Evolutionary conservation across 495 filamentous ascomycete genomes (phyloP).

Genomic region (Chaetomium cochliodes): DNA sequence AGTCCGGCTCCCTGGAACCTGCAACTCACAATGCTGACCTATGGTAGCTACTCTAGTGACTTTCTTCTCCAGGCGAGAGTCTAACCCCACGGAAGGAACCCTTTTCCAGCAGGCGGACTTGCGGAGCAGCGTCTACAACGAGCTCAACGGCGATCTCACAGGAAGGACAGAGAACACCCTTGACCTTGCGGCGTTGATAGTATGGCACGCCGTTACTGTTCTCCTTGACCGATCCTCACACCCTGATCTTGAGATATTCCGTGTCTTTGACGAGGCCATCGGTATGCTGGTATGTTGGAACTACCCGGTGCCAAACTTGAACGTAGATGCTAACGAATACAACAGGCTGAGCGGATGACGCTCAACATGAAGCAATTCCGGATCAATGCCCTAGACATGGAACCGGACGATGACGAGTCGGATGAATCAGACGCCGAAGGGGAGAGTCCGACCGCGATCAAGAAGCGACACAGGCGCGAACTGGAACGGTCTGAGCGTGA

Average conservation of each 20-base stretch:
- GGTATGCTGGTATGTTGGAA: constrained; percentile 54
- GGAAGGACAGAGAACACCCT: constrained; percentile 61
- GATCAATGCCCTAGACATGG: constrained; percentile 45
- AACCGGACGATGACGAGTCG: constrained; percentile 45
- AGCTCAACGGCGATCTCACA: constrained; percentile 66
- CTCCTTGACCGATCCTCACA: constrained; percentile 59
- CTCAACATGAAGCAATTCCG: constrained; percentile 64
- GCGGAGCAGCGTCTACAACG: constrained; percentile 63
- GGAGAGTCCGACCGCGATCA: constrained; percentile 44
- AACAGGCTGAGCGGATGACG: constrained; percentile 61
- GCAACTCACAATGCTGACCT: neutral
- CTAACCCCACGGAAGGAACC: constrained; percentile 51
- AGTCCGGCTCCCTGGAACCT: constrained; percentile 15
- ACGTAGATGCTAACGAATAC: constrained; percentile 2
- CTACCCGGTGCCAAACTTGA: neutral
- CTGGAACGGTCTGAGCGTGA: constrained; percentile 49
- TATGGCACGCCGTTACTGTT: constrained; percentile 62
- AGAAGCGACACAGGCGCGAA: constrained; percentile 53
- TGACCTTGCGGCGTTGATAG: constrained; percentile 62
- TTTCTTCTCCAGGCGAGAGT: constrained; percentile 57
- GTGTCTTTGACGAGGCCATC: constrained; percentile 67
- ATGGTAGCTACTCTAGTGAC: constrained; percentile 50
- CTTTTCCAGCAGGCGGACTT: constrained; percentile 63
- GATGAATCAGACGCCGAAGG: constrained; percentile 45
- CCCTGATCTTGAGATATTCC: constrained; percentile 61